Conservation (phyloP, 139 green algal genomes). For the Haematococcus sp. region DNA sequence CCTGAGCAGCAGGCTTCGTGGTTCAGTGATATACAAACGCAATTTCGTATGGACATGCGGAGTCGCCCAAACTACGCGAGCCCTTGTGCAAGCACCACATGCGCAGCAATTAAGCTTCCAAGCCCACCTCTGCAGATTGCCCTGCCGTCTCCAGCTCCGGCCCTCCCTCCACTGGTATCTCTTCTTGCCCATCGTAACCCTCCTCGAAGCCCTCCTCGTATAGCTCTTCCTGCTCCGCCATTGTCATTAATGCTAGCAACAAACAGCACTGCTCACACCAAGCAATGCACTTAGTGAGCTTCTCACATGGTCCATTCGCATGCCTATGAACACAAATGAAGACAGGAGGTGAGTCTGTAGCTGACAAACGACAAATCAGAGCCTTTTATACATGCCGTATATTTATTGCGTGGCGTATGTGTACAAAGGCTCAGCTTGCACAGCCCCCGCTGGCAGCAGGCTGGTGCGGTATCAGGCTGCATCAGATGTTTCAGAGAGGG, state of each 20-base stretch:
- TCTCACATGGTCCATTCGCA: too few species aligned
- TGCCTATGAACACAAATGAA: too few species aligned
- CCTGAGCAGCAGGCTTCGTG: slow-evolving; percentile 37
- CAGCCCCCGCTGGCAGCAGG: too few species aligned
- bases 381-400: too few species aligned
- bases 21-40: not conserved
- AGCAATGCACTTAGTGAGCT: too few species aligned
- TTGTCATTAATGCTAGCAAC: not conserved
- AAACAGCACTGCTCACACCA: not conserved
- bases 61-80: not conserved
- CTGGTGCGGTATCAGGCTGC: too few species aligned
- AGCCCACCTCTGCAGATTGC: not conserved
- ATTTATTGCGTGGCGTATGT: too few species aligned
- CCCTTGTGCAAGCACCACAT: not conserved
- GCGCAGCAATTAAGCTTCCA: not conserved
- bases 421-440: too few species aligned
- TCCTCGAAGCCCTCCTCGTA: slow-evolving; percentile 21
- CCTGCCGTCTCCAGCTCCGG: slow-evolving; percentile 8
- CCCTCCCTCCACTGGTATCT: slow-evolving; percentile 11
- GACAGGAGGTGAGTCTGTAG: too few species aligned
- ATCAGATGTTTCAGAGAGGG: too few species aligned
- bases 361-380: too few species aligned
- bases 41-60: not conserved
- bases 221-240: slow-evolving; percentile 20
- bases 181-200: slow-evolving; percentile 15